These are phyloP conservation scores for Candida hungchunana DNA, from an alignment of 805 yeast genomes.

Conservation along the genomic window DNA sequence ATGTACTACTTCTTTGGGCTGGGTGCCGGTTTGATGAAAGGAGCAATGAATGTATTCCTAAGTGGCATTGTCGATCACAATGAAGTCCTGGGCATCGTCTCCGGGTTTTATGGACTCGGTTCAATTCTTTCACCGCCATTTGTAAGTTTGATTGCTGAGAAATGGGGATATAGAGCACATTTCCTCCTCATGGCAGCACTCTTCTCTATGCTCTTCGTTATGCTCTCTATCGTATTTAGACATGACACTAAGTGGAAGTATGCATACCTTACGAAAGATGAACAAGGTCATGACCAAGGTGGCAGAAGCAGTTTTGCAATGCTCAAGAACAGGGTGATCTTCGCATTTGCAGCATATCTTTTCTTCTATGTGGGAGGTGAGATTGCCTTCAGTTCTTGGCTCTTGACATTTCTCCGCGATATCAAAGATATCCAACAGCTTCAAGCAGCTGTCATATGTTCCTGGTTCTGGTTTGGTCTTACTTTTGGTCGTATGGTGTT, in stretches of 20 bases:
- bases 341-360: constrained; percentile 48
- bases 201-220: too few species aligned
- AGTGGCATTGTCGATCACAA: too few species aligned
- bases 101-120: too few species aligned
- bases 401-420: constrained; percentile 54
- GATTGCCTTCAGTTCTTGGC: constrained; percentile 68
- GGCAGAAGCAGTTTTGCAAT: constrained; percentile 15
- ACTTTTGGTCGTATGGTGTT: constrained; percentile 57
- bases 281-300: constrained; percentile 1
- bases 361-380: constrained; percentile 68
- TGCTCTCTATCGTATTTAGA: too few species aligned
- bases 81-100: too few species aligned
- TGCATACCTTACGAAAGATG: constrained; percentile 15
- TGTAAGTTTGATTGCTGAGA: too few species aligned
- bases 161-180: too few species aligned
- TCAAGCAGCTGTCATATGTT: constrained; percentile 55
- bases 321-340: constrained; percentile 32
- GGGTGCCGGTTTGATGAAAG: too few species aligned
- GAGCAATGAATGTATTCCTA: too few species aligned
- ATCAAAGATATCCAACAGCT: constrained; percentile 45
- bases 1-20: too few species aligned
- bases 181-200: too few species aligned
- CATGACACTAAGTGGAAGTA: constrained; percentile 35
- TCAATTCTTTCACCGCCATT: too few species aligned
- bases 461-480: constrained; percentile 74